These are phyloP conservation scores for Pleurotus pulmonarius DNA, from an alignment of 768 basidiomycete species.

Conservation along the genomic window DNA sequence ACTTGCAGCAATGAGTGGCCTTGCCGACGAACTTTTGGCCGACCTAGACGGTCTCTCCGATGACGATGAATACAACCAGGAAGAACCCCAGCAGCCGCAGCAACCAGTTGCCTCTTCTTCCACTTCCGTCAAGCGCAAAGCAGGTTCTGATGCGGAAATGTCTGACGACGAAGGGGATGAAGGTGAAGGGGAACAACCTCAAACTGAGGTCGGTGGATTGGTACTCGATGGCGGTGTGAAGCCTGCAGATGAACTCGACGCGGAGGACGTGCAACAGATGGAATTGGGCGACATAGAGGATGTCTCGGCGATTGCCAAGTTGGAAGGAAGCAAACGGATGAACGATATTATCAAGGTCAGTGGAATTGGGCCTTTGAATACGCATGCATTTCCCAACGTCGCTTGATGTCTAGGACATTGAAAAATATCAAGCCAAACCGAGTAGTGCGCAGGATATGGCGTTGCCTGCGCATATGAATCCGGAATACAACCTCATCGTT, in stretches of 20 bases:
- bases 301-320: conserved; percentile 83
- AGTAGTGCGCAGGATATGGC: conserved; percentile 77
- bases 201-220: conserved; percentile 49
- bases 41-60: conserved; percentile 88
- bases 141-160: conserved; percentile 53
- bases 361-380: not conserved
- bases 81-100: conserved; percentile 35
- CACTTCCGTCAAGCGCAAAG: conserved; percentile 58
- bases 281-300: conserved; percentile 83
- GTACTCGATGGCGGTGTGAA: conserved; percentile 84
- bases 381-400: not conserved
- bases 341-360: conserved; percentile 77
- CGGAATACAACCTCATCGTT: conserved; percentile 95
- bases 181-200: conserved; percentile 39
- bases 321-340: conserved; percentile 87
- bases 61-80: conserved; percentile 48
- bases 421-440: conserved; percentile 78
- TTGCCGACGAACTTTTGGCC: conserved; percentile 90
- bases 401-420: conserved; percentile 65
- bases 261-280: conserved; percentile 93
- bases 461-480: conserved; percentile 81
- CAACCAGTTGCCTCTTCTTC: conserved; percentile 12
- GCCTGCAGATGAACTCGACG: conserved; percentile 95
- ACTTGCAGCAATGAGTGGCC: conserved; percentile 54
- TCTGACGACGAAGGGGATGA: conserved; percentile 51